Percentiles rank a stretch among this genome's conserved stretches.
Conservation (phyloP, 2,329 filamentous ascomycete genomes). For the Aspergillus melleus region DNA sequence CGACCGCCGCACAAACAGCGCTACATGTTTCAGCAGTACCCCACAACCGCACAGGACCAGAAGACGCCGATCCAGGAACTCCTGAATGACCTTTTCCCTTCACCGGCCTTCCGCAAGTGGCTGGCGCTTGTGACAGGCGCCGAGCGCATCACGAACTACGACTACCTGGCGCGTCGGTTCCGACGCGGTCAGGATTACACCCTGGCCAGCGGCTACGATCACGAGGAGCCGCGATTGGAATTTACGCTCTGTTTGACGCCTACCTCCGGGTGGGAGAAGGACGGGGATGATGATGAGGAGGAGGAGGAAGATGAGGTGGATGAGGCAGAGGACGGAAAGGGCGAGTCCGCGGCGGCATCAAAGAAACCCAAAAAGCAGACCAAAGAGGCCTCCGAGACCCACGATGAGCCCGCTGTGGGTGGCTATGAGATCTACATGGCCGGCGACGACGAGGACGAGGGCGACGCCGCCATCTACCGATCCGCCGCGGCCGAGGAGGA, state of each 20-base stretch:
- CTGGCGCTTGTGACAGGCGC: slow-evolving; percentile 78
- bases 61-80: slow-evolving; percentile 68
- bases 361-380: slow-evolving; percentile 34
- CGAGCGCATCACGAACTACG: slow-evolving; percentile 63
- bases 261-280: slow-evolving; percentile 78
- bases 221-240: slow-evolving; percentile 73
- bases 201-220: slow-evolving; percentile 78
- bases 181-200: slow-evolving; percentile 87
- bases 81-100: slow-evolving; percentile 79
- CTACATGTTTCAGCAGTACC: slow-evolving; percentile 73
- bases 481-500: slow-evolving; percentile 67
- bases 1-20: slow-evolving; percentile 93
- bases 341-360: slow-evolving; percentile 46
- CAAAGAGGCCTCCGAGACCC: slow-evolving; percentile 27
- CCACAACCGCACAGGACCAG: slow-evolving; percentile 31
- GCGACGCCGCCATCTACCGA: slow-evolving; percentile 75
- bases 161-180: slow-evolving; percentile 83
- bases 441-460: slow-evolving; percentile 69
- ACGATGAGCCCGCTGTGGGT: slow-evolving; percentile 44
- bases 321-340: slow-evolving; percentile 49
- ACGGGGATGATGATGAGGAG: slow-evolving; percentile 57
- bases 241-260: slow-evolving; percentile 86
- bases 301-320: slow-evolving; percentile 52
- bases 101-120: slow-evolving; percentile 85
- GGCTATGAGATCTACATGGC: slow-evolving; percentile 83